Base-by-base conservation (phyloP, 75 land plant species). In the Picea sitchensis region DNA sequence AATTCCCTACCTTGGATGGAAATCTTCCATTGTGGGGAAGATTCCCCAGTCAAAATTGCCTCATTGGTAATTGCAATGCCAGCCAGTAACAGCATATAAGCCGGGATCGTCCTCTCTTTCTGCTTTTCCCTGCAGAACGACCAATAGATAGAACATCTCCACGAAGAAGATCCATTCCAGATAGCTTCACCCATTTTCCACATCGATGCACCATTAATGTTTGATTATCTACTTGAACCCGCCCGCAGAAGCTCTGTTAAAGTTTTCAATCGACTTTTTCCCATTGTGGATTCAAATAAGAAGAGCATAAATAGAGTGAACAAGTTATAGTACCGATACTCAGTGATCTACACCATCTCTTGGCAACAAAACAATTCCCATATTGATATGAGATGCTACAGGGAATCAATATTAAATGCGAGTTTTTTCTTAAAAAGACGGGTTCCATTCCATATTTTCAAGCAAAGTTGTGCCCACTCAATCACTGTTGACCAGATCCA, bases 21-120 rank as follows among this genome's bases (percentile, higher is more conserved):
- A 68, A 86, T 92, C 96, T 96, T 96, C 96, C 96, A 96, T 68
- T 96, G 94, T 56, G 96, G 96, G 38, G 98, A 93, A 76, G 96
- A 96, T 87, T 96, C 96, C 84, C 96, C 94, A 59, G 96, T 96
- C 61, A 93, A 84, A 75, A 96, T 92, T 64, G 98, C 96, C 92
- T 96, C 98, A 87, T 96, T 96, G 14, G 90, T 90, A 18, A 96
- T 96, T 62, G 90, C 94, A 87, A 84, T 96, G n/a, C n/a, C 98
- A 74, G 96, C 91, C 78, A 96, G 75, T 58, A 96, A 74, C 65
- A 96, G 81, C 99, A 96, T 93, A 59, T 96, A 96, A 62, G 94
- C 99, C 17, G 96, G 99, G 12, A 96, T 93, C 60, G 93, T 86
- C 76, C 91, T 90, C 61, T 96, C 99, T 78, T 96, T 59, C 92